Base-by-base conservation (phyloP, 768 basidiomycete genomes). In the Pleurotus sapidus region DNA sequence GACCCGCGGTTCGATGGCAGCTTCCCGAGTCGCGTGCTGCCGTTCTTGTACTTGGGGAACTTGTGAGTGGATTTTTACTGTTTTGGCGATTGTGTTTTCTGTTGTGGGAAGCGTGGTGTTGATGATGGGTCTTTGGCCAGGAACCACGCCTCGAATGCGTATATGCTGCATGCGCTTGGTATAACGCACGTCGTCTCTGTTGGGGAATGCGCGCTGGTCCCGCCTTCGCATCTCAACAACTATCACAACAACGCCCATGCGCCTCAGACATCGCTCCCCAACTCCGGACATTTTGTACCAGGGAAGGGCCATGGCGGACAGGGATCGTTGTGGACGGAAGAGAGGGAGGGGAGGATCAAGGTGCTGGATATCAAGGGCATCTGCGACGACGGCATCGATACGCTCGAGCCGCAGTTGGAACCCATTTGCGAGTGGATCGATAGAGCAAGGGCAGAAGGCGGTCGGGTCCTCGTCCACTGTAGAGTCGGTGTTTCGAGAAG, bases 131-230 rank as follows among this genome's bases (percentile, higher is more conserved):
- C 43, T 57, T 55, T 63, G 62, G 58, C 47, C 65, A 93, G 93
- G 70, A 93, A 94, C 64, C 96, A 98, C 64, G 96, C 96, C 0
- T 78, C 87, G 24, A 98, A 98, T 70, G 94, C 87, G 54, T 92
- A 91, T 65, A 97, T 98, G 95, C 84, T 98, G 2, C 91, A 95
- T 64, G 93, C 93, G 3, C 82, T 98, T 14, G 94, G 94, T 23
- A 95, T 98, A 65, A 96, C 95, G 2, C 95, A 98, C 68, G 95
- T 98, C 60, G 95, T 98, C 25, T 95, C 92, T 7, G 94, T 98
- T 2, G 96, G 96, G 49, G 96, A 98, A 76, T 94, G 93, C 59
- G 92, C 95, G 9, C 83, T 97, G 20, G 78, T 89, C 3, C 93
- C 94, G 4, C 92, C 93, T 15, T 77, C 84, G 3, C 76, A 83